A percentile compares a stretch with the other conserved stretches of the same genome.
These are phyloP conservation scores for Pseudisothecium myosuroides DNA, from an alignment of 225 moss, liverwort and hornwort genomes.

Conservation along the genomic window DNA sequence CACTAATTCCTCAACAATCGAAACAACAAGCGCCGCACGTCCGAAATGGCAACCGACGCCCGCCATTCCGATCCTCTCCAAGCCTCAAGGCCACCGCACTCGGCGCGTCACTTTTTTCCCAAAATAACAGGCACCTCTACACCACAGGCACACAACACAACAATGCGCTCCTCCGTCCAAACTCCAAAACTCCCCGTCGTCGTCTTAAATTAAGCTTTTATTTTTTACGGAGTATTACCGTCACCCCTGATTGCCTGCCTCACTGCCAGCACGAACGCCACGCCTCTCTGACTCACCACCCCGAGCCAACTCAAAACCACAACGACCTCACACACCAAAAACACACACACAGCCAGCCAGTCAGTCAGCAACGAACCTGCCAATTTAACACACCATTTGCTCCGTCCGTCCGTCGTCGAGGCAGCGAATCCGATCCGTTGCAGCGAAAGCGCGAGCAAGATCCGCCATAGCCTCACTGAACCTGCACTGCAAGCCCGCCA, in stretches of 20 bases:
- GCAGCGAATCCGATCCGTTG: neutral
- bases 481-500: neutral
- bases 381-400: neutral
- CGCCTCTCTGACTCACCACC: slow-evolving; percentile 2
- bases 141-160: neutral
- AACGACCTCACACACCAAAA: slow-evolving; percentile 5
- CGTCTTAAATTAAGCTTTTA: no score
- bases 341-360: neutral
- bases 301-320: neutral
- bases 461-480: slow-evolving; percentile 1
- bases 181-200: neutral
- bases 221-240: neutral
- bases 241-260: neutral
- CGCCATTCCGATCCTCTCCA: neutral
- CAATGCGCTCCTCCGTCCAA: neutral
- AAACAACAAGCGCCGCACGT: neutral
- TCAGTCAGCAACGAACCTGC: neutral
- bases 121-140: neutral
- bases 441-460: neutral
- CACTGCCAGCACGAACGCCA: slow-evolving; percentile 14
- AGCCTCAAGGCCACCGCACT: neutral
- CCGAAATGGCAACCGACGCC: neutral
- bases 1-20: neutral
- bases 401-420: neutral
- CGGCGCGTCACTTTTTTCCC: neutral